Evolutionary conservation across 257 asterid genomes (phyloP).

Genomic region (Euphrasia confusa): DNA sequence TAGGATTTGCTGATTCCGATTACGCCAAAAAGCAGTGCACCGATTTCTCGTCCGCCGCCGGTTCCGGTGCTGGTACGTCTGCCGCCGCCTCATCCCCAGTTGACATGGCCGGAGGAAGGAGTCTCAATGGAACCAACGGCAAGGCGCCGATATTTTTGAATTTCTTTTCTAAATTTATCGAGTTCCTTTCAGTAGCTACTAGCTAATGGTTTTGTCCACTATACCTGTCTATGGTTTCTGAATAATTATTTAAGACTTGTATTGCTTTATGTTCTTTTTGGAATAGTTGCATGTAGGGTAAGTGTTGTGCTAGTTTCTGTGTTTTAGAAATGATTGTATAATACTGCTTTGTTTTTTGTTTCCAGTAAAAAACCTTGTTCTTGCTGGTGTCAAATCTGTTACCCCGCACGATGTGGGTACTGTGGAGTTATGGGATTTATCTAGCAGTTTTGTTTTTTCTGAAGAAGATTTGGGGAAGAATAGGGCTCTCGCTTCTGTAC

Average conservation of each 20-base stretch:
- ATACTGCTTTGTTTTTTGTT: neutral
- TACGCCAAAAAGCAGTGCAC: conserved; percentile 29
- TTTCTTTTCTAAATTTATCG: neutral
- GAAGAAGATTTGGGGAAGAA: conserved; percentile 49
- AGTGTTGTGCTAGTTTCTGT: neutral
- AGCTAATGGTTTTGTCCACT: neutral
- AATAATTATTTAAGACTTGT: neutral
- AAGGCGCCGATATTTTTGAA: conserved; percentile 14
- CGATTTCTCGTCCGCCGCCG: conserved; percentile 15
- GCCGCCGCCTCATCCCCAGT: conserved; percentile 20
- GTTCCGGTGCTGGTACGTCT: conserved; percentile 8
- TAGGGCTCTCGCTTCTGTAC: conserved; percentile 39
- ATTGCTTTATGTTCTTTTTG: conserved; percentile 9
- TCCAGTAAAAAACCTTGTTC: conserved; percentile 44
- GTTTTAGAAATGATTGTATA: conserved; percentile 3
- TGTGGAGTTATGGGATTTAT: conserved; percentile 49
- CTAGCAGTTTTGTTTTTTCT: conserved; percentile 38
- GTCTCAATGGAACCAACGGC: conserved; percentile 16
- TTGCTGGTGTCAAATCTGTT: conserved; percentile 53
- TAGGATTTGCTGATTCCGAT: conserved; percentile 28
- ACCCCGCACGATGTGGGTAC: conserved; percentile 43
- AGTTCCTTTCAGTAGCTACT: conserved; percentile 5
- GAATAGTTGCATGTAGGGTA: neutral
- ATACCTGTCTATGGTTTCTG: neutral
- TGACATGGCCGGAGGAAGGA: conserved; percentile 26